A percentile compares a stretch with the other conserved stretches of the same genome.
phyloP scores from a whole-genome alignment of 768 basidiomycete species.

The Tephrocybe rancida region DNA sequence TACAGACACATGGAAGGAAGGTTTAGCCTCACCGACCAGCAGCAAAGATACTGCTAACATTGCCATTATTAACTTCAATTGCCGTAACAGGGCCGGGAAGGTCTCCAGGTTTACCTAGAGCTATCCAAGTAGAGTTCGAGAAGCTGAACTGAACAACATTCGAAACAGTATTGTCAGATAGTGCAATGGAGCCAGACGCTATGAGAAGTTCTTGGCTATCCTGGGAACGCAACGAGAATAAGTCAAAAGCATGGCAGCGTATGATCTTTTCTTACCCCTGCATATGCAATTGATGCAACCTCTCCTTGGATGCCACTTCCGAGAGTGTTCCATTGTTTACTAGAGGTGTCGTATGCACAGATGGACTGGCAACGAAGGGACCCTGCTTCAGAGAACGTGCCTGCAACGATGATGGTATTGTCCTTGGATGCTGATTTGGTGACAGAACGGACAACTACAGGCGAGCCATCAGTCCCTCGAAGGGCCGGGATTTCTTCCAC shows the following conservation, averaged over 20 bases:
- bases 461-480: slow-evolving; percentile 51
- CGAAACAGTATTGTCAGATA: slow-evolving; percentile 62
- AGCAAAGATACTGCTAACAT: slow-evolving; percentile 84
- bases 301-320: slow-evolving; percentile 84
- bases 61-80: slow-evolving; percentile 79
- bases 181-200: slow-evolving; percentile 77
- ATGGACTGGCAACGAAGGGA: slow-evolving; percentile 73
- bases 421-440: slow-evolving; percentile 59
- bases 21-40: slow-evolving; percentile 81
- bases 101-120: slow-evolving; percentile 58
- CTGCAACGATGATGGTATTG: slow-evolving; percentile 77
- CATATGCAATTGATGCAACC: slow-evolving; percentile 75
- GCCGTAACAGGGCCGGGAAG: slow-evolving; percentile 93
- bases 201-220: slow-evolving; percentile 68
- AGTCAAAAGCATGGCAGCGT: background rate
- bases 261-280: slow-evolving; percentile 60
- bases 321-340: slow-evolving; percentile 79
- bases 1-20: background rate
- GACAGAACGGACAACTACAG: slow-evolving; percentile 73
- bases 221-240: slow-evolving; percentile 32
- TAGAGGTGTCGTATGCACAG: slow-evolving; percentile 69
- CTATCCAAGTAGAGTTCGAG: slow-evolving; percentile 72
- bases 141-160: slow-evolving; percentile 80
- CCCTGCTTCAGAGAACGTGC: slow-evolving; percentile 84
- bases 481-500: slow-evolving; percentile 60